Conservation (phyloP, 208 protist genomes). For the Blechomonas ayalai region DNA sequence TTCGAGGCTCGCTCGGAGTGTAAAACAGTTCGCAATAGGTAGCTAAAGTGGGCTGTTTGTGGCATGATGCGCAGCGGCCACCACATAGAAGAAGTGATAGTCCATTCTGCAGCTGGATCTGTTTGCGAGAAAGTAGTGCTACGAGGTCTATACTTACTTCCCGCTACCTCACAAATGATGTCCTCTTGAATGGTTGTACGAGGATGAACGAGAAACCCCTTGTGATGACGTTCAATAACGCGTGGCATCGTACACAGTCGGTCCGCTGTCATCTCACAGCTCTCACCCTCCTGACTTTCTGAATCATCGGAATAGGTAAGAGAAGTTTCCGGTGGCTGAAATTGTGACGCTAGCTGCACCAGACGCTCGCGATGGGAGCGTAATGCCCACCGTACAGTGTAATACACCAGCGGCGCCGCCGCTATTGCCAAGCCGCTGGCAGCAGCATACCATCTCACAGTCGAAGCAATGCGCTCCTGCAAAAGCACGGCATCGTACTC, state of each 20-base stretch:
- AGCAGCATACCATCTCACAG: constrained; percentile 23
- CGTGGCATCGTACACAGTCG: no score
- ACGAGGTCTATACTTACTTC: no score
- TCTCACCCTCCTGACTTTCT: no score
- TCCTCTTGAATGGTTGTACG: background rate
- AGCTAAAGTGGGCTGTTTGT: background rate
- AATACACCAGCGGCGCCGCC: constrained; percentile 21
- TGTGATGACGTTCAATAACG: no score
- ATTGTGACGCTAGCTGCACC: constrained; percentile 14
- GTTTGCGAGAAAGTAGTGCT: no score
- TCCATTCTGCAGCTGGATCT: no score
- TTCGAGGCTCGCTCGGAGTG: constrained; percentile 15
- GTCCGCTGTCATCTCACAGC: no score
- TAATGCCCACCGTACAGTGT: constrained; percentile 13
- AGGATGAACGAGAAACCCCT: background rate
- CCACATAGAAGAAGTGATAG: constrained; percentile 10
- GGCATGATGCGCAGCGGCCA: constrained; percentile 1
- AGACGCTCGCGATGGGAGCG: constrained; percentile 15
- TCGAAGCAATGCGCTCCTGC: constrained; percentile 9
- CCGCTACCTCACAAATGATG: background rate
- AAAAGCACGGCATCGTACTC: constrained; percentile 2
- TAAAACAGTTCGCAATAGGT: constrained; percentile 7
- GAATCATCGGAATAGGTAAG: constrained; percentile 6
- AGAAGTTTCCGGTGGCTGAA: constrained; percentile 10
- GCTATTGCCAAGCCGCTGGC: constrained; percentile 21